These are phyloP conservation scores for Penicillium atrosanguineum DNA, from an alignment of 495 filamentous ascomycete genomes.

Conservation along the genomic window DNA sequence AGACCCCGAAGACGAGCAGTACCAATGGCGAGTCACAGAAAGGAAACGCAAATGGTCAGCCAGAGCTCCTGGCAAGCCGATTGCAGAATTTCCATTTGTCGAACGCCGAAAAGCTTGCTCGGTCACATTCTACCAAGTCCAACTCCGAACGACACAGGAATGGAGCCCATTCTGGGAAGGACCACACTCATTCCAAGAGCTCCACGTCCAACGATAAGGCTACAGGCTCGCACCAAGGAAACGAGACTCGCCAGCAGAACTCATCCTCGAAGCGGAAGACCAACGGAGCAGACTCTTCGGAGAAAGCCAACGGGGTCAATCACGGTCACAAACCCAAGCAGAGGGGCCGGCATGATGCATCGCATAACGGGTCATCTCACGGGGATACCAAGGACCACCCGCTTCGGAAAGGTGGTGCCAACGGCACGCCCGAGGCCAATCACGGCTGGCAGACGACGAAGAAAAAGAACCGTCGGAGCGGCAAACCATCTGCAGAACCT, in stretches of 20 bases:
- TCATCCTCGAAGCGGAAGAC: slow-evolving; percentile 28
- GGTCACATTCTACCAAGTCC: slow-evolving; percentile 23
- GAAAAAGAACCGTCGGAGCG: slow-evolving; percentile 46
- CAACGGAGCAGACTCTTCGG: slow-evolving; percentile 33
- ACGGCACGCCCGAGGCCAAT: slow-evolving; percentile 21
- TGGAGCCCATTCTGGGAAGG: slow-evolving; percentile 24
- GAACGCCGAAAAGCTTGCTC: slow-evolving; percentile 34
- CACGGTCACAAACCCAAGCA: slow-evolving; percentile 30
- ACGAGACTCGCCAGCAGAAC: slow-evolving; percentile 24
- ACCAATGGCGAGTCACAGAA: slow-evolving; percentile 13
- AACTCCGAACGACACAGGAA: slow-evolving; percentile 32
- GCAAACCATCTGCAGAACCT: slow-evolving; percentile 32
- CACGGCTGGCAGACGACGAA: slow-evolving; percentile 49
- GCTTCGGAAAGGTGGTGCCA: slow-evolving; percentile 35
- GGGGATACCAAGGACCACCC: slow-evolving; percentile 30
- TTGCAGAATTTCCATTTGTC: slow-evolving; percentile 41
- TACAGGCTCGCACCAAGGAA: slow-evolving; percentile 1
- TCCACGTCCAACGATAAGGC: slow-evolving; percentile 31
- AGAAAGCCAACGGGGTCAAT: slow-evolving; percentile 37
- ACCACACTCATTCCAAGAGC: slow-evolving; percentile 31
- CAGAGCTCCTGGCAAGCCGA: slow-evolving; percentile 36
- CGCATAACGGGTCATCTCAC: slow-evolving; percentile 14
- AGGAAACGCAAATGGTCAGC: slow-evolving; percentile 20
- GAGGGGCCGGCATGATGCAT: slow-evolving; percentile 33
- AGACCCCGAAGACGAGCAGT: slow-evolving; percentile 23